phyloP scores from a whole-genome alignment of 2,329 filamentous ascomycete genomes.

The Fusarium nanum region DNA sequence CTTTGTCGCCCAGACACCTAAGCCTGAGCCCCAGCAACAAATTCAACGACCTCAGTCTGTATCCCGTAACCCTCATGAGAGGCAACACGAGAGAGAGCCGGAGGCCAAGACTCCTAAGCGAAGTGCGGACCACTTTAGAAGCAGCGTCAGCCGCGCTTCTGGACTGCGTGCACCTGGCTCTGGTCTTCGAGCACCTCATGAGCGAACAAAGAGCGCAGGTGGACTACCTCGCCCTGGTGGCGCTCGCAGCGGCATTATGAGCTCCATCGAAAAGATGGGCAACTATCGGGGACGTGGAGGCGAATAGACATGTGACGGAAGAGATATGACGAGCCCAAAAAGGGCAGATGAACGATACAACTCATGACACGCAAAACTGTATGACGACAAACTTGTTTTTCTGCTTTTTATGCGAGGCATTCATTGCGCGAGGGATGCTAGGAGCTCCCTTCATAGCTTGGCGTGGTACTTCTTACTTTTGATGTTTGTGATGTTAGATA shows the following conservation, averaged over 20 bases:
- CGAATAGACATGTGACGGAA: slow-evolving; percentile 37
- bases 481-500: slow-evolving; percentile 21
- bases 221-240: slow-evolving; percentile 63
- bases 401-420: slow-evolving; percentile 34
- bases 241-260: slow-evolving; percentile 78
- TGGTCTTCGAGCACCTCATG: slow-evolving; percentile 57
- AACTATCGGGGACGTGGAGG: slow-evolving; percentile 62
- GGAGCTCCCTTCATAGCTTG: slow-evolving; percentile 21
- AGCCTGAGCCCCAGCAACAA: slow-evolving; percentile 43
- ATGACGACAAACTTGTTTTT: slow-evolving; percentile 36
- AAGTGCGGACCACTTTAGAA: slow-evolving; percentile 48
- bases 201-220: slow-evolving; percentile 59
- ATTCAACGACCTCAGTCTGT: slow-evolving; percentile 32
- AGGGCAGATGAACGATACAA: slow-evolving; percentile 32
- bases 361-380: slow-evolving; percentile 42
- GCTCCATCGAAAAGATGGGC: slow-evolving; percentile 89
- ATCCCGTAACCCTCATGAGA: slow-evolving; percentile 41
- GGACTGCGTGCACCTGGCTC: slow-evolving; percentile 71
- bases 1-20: slow-evolving; percentile 51
- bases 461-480: slow-evolving; percentile 29
- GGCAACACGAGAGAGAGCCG: slow-evolving; percentile 39
- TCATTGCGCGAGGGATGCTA: slow-evolving; percentile 14
- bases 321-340: slow-evolving; percentile 22
- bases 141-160: slow-evolving; percentile 66
- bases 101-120: slow-evolving; percentile 52